Conservation (phyloP, 345 rosid genomes). For the Rubroshorea leprosula region DNA sequence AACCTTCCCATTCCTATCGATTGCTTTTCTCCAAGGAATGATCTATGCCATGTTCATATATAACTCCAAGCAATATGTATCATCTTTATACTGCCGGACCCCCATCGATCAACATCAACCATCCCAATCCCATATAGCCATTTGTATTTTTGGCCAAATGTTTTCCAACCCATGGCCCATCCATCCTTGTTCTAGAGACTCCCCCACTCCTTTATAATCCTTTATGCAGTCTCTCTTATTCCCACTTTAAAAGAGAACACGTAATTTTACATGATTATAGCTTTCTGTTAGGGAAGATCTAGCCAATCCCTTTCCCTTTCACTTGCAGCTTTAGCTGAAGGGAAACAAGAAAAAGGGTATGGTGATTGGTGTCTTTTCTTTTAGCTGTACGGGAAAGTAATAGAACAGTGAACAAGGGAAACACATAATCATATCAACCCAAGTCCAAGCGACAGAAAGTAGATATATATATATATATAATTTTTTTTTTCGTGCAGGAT, state of each 20-base stretch:
- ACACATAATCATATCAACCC: neutral
- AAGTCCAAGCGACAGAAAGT: constrained; percentile 4
- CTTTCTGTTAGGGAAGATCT: constrained; percentile 8
- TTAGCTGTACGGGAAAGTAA: constrained; percentile 6
- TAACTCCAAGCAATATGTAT: neutral
- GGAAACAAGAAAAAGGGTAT: constrained; percentile 13
- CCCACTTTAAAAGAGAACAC: constrained; percentile 4
- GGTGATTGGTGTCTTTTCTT: constrained; percentile 18
- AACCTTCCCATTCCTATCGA: neutral
- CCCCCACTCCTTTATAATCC: too few relatives aligned
- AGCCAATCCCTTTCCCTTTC: constrained; percentile 11
- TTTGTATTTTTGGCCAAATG: neutral
- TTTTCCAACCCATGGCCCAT: too few relatives aligned
- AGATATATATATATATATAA: too few relatives aligned
- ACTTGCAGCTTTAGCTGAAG: constrained; percentile 14
- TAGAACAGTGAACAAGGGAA: neutral
- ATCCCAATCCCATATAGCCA: neutral
- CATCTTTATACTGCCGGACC: neutral
- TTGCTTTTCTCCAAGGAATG: neutral
- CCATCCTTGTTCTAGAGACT: too few relatives aligned
- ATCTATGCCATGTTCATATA: constrained; percentile 3
- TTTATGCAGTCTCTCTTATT: too few relatives aligned
- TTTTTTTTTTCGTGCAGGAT: constrained; percentile 6
- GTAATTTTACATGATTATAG: constrained; percentile 7
- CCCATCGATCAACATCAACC: too few relatives aligned